phyloP scores from a whole-genome alignment of 257 asterid genomes.

The Nicotiana tomentosiformis region DNA sequence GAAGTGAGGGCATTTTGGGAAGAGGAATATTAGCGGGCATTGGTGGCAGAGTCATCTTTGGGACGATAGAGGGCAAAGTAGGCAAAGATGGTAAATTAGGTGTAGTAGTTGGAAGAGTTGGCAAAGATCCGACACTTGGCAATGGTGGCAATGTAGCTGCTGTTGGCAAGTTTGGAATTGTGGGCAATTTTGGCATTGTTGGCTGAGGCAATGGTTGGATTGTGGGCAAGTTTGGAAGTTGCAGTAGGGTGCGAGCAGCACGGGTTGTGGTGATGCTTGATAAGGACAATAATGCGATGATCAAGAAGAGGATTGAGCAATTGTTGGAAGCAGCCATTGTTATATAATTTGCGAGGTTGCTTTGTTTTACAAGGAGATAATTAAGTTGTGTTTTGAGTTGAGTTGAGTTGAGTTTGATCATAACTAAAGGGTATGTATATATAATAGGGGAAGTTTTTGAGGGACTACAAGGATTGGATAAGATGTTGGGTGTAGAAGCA shows the following conservation, averaged over 20 bases:
- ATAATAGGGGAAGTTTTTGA: neutral
- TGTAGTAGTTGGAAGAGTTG: neutral
- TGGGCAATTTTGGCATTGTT: neutral
- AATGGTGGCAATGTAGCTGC: neutral
- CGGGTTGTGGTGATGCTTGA: neutral
- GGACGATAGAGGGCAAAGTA: neutral
- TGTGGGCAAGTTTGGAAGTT: neutral
- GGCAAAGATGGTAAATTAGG: neutral
- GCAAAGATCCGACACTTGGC: neutral
- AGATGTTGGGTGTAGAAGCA: neutral
- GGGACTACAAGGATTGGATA: neutral
- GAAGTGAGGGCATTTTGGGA: neutral
- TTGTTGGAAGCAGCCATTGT: neutral
- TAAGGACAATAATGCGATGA: neutral
- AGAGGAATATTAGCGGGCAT: neutral
- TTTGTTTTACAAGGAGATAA: neutral
- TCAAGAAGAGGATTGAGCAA: neutral
- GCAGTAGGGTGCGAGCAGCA: conserved; percentile 4
- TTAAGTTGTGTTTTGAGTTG: neutral
- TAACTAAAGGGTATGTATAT: neutral
- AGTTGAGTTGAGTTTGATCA: neutral
- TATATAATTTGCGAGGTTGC: neutral
- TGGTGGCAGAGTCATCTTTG: conserved; percentile 9
- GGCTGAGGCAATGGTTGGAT: neutral
- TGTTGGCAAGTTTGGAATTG: neutral